Conservation (phyloP, 208 protist genomes). For the Phytomonas sp. region DNA sequence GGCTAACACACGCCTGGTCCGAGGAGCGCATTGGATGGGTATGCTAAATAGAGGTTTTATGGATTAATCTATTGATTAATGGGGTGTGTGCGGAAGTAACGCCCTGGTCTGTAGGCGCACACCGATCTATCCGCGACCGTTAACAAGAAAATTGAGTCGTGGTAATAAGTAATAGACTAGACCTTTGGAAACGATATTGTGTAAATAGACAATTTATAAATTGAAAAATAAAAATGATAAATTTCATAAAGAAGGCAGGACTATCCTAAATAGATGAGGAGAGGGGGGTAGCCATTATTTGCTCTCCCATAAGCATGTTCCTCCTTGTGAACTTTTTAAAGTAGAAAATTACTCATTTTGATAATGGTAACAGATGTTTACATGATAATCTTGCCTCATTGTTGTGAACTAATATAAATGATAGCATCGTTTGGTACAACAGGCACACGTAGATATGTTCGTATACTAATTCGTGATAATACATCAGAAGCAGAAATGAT, state of each 20-base stretch:
- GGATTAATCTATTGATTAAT: no score
- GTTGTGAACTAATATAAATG: not conserved
- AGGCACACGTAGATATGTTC: not conserved
- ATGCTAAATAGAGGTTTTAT: no score
- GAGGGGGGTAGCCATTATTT: not conserved
- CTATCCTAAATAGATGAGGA: not conserved
- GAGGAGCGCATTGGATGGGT: no score
- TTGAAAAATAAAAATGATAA: slow-evolving; percentile 8
- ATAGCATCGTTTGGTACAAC: no score
- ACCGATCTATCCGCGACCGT: no score
- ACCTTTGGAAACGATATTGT: no score
- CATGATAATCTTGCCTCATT: slow-evolving; percentile 3
- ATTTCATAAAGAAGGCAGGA: not conserved
- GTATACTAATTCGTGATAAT: no score
- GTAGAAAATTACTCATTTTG: not conserved
- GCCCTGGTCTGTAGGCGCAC: not conserved
- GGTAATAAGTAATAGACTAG: no score
- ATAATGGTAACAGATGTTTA: not conserved
- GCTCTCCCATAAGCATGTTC: not conserved
- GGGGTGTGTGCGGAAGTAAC: not conserved
- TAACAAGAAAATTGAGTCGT: no score
- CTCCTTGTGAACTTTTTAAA: not conserved
- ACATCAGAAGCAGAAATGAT: no score
- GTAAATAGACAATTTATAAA: not conserved
- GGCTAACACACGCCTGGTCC: no score